These are phyloP conservation scores for Pyrenochaeta sp. DNA, from an alignment of 2,329 filamentous ascomycete genomes.

Conservation along the genomic window DNA sequence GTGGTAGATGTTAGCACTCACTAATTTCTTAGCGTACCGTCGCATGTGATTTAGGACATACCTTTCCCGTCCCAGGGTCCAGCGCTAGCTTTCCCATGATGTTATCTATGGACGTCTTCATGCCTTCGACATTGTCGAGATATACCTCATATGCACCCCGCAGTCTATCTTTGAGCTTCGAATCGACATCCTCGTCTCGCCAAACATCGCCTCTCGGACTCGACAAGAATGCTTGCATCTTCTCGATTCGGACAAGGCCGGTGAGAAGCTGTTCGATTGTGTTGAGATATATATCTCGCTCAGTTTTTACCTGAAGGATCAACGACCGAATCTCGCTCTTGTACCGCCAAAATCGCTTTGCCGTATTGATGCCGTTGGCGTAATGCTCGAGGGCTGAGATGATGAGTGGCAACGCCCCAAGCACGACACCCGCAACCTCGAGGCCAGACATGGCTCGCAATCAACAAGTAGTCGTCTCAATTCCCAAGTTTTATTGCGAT, in stretches of 20 bases:
- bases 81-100: conserved; percentile 29
- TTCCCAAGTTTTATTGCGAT: not conserved
- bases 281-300: conserved; percentile 37
- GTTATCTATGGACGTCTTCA: conserved; percentile 18
- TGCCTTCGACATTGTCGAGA: conserved; percentile 19
- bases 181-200: conserved; percentile 10
- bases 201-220: conserved; percentile 19
- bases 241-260: conserved; percentile 24
- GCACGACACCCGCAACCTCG: conserved; percentile 38
- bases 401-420: conserved; percentile 39
- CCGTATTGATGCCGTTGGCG: conserved; percentile 29
- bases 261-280: conserved; percentile 31
- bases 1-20: not conserved
- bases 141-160: conserved; percentile 17
- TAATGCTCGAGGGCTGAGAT: conserved; percentile 40
- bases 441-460: conserved; percentile 34
- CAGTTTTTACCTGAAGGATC: conserved; percentile 27
- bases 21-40: not conserved
- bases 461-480: not conserved
- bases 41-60: conserved; percentile 1
- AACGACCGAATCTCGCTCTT: conserved; percentile 26
- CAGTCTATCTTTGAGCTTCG: conserved; percentile 17
- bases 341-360: conserved; percentile 30
- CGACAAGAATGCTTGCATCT: conserved; percentile 23
- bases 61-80: conserved; percentile 25